Evolutionary conservation across 1,139 yeast species (phyloP), one percentile per base, ranked within the genome.

Genomic region (Yamadazyma atlantica): DNA sequence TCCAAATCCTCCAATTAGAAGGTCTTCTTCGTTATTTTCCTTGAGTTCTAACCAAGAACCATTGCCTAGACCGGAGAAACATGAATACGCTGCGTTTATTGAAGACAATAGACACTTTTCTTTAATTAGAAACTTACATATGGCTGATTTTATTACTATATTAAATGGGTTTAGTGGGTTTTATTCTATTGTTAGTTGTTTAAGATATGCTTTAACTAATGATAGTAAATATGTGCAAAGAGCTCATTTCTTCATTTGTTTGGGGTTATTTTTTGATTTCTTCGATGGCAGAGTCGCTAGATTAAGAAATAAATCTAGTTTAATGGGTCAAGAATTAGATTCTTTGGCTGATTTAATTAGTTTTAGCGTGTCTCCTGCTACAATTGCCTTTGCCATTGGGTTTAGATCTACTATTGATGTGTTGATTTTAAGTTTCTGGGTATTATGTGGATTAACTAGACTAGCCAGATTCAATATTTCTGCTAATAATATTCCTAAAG

Each of bases 271-370:
- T 57, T 90, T 90, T 60, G 98, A 92, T 62, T 89, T 92, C 59
- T 85, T 92, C 59, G 98, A 92, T 59, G 98, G 98, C 21, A 80
- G 96, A 54, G 98, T 92, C 7, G 98, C 98, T 4, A 77, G 98
- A 53, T 76, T 92, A 68, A 79, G 97, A 65, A 85, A 89, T 62
- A 88, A 92, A 66, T 79, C 96, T 2, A 84, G 95, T 17, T 73
- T 92, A 41, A 87, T 94, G 88, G 98, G 98, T 42, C 97, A 92
- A 63, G 98, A 92, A 64, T 78, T 92, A 52, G 98, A 92, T 59
- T 88, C 97, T 1, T 75, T 92, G 54, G 98, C 98, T 17, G 98
- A 92, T 63, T 78, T 92, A 55, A 79, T 92, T 23, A 84, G 95
- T 12, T 90, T 90, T 60, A 95, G 96, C 44, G 96, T 89, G 16